phyloP scores from a whole-genome alignment of 352 stramenopile genomes.

The Blastocystis sp. region DNA sequence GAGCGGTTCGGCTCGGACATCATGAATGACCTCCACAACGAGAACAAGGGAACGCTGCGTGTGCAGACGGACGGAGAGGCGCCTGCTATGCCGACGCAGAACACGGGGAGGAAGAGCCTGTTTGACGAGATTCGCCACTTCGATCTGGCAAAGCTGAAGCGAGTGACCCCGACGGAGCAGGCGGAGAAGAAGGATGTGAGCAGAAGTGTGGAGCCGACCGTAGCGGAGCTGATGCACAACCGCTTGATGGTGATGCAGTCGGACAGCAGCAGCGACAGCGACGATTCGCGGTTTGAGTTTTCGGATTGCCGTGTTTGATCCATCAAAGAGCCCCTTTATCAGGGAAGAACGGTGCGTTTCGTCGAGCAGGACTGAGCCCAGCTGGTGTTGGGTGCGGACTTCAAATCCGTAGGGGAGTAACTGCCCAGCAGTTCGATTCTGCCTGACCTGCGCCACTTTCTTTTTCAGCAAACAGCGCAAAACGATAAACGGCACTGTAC shows the following conservation, averaged over 20 bases:
- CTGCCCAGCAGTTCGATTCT: constrained; percentile 68
- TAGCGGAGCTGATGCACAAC: constrained; percentile 56
- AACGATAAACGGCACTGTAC: background rate
- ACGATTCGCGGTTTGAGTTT: constrained; percentile 68
- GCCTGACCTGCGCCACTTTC: constrained; percentile 68
- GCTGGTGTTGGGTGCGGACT: constrained; percentile 69
- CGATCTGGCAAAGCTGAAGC: constrained; percentile 29
- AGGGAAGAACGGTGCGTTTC: background rate
- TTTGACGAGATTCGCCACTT: constrained; percentile 59
- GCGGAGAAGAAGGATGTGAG: background rate
- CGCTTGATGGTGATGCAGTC: constrained; percentile 41
- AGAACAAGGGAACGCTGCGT: background rate
- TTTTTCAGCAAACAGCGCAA: background rate
- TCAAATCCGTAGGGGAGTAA: constrained; percentile 69
- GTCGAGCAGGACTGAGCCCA: constrained; percentile 63
- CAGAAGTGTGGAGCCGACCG: background rate
- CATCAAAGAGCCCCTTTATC: background rate
- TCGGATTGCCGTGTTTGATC: constrained; percentile 32
- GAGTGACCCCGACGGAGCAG: background rate
- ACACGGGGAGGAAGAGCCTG: constrained; percentile 4
- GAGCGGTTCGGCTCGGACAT: constrained; percentile 39
- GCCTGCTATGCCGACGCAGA: background rate
- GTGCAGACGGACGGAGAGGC: constrained; percentile 6
- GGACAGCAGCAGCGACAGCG: constrained; percentile 31
- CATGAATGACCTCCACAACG: constrained; percentile 4